Percentiles rank a stretch among this genome's conserved stretches.
These are phyloP conservation scores for Pseudoscleropodium purum DNA, from an alignment of 225 moss, liverwort and hornwort genomes.

Conservation along the genomic window DNA sequence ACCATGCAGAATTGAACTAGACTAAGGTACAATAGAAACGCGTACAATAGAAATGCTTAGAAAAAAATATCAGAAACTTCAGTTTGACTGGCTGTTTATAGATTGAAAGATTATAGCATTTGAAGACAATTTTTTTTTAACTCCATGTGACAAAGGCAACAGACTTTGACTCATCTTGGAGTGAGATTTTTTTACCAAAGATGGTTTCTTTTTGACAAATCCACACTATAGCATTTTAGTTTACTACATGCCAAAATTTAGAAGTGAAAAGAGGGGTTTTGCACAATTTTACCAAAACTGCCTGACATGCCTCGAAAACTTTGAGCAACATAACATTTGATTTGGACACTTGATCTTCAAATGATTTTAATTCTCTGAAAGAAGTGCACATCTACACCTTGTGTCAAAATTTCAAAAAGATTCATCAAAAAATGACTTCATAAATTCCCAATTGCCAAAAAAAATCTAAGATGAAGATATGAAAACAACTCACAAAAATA, in stretches of 20 bases:
- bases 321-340: not conserved
- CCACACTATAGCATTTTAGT: not conserved
- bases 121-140: not conserved
- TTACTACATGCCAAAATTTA: not conserved
- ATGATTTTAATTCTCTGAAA: not conserved
- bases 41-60: not conserved
- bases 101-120: not conserved
- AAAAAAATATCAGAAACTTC: not conserved
- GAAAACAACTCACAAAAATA: no score
- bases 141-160: accelerated
- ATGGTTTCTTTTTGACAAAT: not conserved
- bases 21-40: no score
- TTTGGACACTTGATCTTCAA: accelerated
- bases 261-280: not conserved
- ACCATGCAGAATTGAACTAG: not conserved
- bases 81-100: not conserved
- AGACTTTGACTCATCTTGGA: no score
- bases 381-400: accelerated
- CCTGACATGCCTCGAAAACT: accelerated
- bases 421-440: not conserved
- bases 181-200: not conserved
- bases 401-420: not conserved
- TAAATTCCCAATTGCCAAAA: no score
- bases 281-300: not conserved
- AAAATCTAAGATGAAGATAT: no score